phyloP scores from a whole-genome alignment of 2,329 filamentous ascomycete species.

The Ophiostoma sp. region DNA sequence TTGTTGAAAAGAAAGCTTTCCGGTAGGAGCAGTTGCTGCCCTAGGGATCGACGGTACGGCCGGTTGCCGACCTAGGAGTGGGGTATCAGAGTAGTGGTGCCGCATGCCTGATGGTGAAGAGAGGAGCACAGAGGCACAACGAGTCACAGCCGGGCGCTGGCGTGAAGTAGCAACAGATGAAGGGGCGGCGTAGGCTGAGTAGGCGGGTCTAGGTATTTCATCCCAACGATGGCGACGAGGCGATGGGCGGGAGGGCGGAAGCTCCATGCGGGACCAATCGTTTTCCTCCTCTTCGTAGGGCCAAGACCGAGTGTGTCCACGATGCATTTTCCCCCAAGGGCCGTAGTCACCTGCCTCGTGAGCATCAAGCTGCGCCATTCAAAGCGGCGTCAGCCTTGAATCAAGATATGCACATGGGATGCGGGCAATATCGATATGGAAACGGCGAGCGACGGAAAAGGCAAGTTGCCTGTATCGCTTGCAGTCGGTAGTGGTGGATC shows the following conservation, averaged over 20 bases:
- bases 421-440: not conserved
- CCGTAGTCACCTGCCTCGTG: constrained; percentile 28
- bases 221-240: constrained; percentile 31
- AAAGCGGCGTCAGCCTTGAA: constrained; percentile 30
- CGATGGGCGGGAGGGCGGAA: constrained; percentile 29
- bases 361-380: constrained; percentile 33
- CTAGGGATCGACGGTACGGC: constrained; percentile 23
- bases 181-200: constrained; percentile 26
- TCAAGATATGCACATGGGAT: constrained; percentile 25
- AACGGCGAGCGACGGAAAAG: constrained; percentile 2
- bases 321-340: constrained; percentile 28
- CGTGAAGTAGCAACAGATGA: constrained; percentile 19
- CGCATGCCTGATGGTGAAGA: constrained; percentile 30
- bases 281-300: constrained; percentile 25
- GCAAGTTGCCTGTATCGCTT: constrained; percentile 12
- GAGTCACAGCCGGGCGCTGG: constrained; percentile 25
- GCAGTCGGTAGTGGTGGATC: constrained; percentile 11
- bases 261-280: constrained; percentile 31
- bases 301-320: constrained; percentile 26
- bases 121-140: constrained; percentile 25
- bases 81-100: constrained; percentile 31
- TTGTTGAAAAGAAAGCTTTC: constrained; percentile 21
- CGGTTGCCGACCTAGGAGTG: constrained; percentile 29
- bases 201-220: constrained; percentile 29
- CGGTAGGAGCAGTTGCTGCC: constrained; percentile 23